Evolutionary conservation across 805 yeast species (phyloP).

Genomic region (Cyberlindnera mrakii): DNA sequence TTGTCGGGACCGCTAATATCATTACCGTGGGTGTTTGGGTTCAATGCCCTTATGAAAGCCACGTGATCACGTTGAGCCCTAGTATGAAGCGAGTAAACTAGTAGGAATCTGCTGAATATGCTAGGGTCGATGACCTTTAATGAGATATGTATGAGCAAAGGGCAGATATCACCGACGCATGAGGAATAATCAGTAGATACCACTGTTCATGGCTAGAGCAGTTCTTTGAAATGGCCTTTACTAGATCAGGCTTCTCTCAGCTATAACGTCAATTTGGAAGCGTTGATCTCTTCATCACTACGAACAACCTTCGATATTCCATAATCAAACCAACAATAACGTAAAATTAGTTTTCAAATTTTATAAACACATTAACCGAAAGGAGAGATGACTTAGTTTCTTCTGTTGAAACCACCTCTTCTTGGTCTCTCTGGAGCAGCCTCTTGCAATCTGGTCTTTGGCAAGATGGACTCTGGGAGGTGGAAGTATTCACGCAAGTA

Average conservation of each 20-base stretch:
- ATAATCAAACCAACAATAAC: slow-evolving; percentile 2
- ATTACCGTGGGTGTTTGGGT: too few species aligned
- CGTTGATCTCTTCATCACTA: background rate
- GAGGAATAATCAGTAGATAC: too few species aligned
- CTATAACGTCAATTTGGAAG: background rate
- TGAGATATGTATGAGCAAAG: too few species aligned
- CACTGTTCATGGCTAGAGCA: too few species aligned
- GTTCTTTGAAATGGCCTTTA: too few species aligned
- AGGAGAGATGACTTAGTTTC: slow-evolving; percentile 19
- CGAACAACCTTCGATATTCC: background rate
- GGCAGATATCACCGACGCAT: too few species aligned
- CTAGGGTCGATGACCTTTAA: too few species aligned
- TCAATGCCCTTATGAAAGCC: too few species aligned
- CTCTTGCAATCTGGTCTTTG: slow-evolving; percentile 94
- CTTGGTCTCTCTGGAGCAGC: slow-evolving; percentile 71
- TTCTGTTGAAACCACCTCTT: slow-evolving; percentile 41
- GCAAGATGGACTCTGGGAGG: slow-evolving; percentile 98
- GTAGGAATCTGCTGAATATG: too few species aligned
- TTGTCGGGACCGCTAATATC: background rate
- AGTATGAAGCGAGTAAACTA: too few species aligned
- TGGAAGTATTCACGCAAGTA: slow-evolving; percentile 97
- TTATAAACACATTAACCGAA: slow-evolving; percentile 19
- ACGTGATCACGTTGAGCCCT: too few species aligned
- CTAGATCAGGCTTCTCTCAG: too few species aligned
- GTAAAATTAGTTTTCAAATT: slow-evolving; percentile 19